Evolutionary conservation across 257 asterid species (phyloP).

Genomic region (Solanum piurae): DNA sequence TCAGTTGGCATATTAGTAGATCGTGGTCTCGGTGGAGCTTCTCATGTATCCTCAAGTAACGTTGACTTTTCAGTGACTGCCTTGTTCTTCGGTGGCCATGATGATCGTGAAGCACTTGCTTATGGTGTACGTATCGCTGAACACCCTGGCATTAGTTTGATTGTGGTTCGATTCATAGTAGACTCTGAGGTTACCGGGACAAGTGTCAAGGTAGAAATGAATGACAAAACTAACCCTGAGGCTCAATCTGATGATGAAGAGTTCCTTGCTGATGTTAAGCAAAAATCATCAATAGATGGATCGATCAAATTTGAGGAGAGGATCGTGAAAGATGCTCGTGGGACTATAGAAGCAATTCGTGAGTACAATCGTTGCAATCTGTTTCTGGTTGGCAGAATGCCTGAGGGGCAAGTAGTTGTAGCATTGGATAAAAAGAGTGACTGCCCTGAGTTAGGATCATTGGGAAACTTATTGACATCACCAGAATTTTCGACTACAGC

Average conservation of each 20-base stretch:
- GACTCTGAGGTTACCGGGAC: conserved; percentile 13
- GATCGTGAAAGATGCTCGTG: conserved; percentile 11
- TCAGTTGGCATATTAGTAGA: conserved; percentile 46
- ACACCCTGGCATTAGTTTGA: conserved; percentile 41
- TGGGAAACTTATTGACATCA: conserved; percentile 21
- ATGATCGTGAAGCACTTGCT: conserved; percentile 47
- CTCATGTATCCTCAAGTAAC: conserved; percentile 42
- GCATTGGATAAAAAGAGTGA: conserved; percentile 16
- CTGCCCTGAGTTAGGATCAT: conserved; percentile 31
- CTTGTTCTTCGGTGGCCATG: conserved; percentile 42
- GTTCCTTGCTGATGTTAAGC: conserved; percentile 15
- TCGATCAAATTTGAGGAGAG: conserved; percentile 25
- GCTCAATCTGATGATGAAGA: conserved; percentile 10
- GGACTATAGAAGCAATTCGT: conserved; percentile 6
- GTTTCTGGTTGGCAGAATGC: conserved; percentile 31
- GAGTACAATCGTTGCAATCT: conserved; percentile 16
- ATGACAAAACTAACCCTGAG: neutral
- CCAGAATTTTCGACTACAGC: conserved; percentile 21
- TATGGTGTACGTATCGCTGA: conserved; percentile 45
- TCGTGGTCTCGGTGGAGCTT: conserved; percentile 47
- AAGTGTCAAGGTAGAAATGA: conserved; percentile 7
- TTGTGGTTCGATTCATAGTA: conserved; percentile 17
- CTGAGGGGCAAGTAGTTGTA: conserved; percentile 25
- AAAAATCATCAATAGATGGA: conserved; percentile 4
- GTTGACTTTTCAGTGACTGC: conserved; percentile 25